Conservation (phyloP, 2,329 filamentous ascomycete genomes). For the Lachnellula arida region DNA sequence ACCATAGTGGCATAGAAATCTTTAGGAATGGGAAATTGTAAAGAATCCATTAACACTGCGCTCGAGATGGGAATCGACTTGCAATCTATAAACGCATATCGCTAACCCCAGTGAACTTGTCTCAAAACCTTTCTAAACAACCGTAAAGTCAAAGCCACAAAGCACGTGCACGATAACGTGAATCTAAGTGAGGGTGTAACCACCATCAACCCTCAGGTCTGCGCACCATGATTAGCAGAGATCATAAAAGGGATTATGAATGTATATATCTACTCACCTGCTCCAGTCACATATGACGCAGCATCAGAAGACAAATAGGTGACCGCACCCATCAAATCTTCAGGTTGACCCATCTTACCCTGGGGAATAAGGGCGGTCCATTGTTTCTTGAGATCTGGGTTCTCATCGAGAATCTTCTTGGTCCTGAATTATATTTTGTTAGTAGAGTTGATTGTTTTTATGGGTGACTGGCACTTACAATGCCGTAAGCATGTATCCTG, state of each 20-base stretch:
- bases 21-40: too few species aligned
- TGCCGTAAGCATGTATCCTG: conserved; percentile 94
- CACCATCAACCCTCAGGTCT: conserved; percentile 65
- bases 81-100: background rate
- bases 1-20: too few species aligned
- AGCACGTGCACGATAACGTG: background rate
- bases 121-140: too few species aligned
- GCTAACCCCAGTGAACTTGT: background rate
- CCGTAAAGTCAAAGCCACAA: background rate
- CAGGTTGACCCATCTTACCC: conserved; percentile 87
- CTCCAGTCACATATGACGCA: conserved; percentile 53
- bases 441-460: conserved; percentile 3
- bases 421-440: conserved; percentile 51
- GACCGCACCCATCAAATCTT: conserved; percentile 91
- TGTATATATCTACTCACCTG: background rate
- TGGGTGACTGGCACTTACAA: conserved; percentile 54
- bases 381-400: conserved; percentile 81
- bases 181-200: conserved; percentile 73
- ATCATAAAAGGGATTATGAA: background rate
- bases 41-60: too few species aligned
- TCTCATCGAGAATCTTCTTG: conserved; percentile 89
- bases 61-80: background rate
- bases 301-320: conserved; percentile 59
- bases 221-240: conserved; percentile 3
- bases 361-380: conserved; percentile 92